These are phyloP conservation scores for Melaleuca quinquenervia DNA, from an alignment of 345 rosid species.

Conservation along the genomic window DNA sequence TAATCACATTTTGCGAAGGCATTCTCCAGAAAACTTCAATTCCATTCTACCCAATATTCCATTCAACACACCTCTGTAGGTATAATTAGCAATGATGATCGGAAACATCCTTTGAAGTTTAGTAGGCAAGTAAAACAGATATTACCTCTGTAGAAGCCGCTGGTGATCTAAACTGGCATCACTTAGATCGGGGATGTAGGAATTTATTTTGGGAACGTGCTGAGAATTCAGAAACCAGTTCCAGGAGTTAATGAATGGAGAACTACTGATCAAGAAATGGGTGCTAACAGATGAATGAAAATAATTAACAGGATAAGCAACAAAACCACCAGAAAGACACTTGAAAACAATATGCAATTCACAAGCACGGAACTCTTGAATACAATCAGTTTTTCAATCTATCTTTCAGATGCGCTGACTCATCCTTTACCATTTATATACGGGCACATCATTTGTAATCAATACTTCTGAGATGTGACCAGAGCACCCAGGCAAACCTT, in stretches of 20 bases:
- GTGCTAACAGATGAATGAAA: not conserved
- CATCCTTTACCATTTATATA: not conserved
- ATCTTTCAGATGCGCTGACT: not conserved
- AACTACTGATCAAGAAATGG: not conserved
- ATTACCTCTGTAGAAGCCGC: conserved; percentile 78
- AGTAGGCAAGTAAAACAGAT: conserved; percentile 4
- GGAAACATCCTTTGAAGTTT: not conserved
- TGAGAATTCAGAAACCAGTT: conserved; percentile 11
- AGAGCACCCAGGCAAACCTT: not conserved
- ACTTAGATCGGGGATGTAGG: conserved; percentile 60
- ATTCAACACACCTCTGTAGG: not conserved
- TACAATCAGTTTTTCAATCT: not conserved
- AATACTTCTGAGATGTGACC: not conserved
- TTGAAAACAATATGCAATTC: not conserved
- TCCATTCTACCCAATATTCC: not conserved
- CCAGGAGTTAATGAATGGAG: not conserved
- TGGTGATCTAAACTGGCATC: conserved; percentile 89
- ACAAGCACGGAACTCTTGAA: not conserved
- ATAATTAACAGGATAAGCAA: not conserved
- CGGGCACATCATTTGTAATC: not conserved
- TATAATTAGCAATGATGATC: not conserved
- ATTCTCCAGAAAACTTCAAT: not conserved
- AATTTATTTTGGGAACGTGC: conserved; percentile 81
- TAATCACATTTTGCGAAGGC: not conserved
- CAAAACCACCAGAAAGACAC: not conserved